Percentiles rank a stretch among this genome's conserved stretches.
phyloP scores from a whole-genome alignment of 2,329 filamentous ascomycete genomes.

The Rasamsonia emersonii region DNA sequence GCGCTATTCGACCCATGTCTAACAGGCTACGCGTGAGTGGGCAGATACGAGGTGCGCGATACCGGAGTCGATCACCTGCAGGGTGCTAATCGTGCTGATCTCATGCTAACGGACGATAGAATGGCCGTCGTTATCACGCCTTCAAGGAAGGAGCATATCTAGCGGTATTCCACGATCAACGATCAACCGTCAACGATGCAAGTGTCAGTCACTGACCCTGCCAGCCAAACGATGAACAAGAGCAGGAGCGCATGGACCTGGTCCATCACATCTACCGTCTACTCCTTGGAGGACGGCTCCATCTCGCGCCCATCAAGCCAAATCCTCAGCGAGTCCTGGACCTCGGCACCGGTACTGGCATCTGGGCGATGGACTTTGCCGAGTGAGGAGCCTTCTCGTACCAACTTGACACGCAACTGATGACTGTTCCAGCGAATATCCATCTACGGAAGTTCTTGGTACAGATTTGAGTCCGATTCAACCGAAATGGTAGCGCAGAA shows the following conservation, averaged over 20 bases:
- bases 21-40: too few species aligned
- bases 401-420: constrained; percentile 8
- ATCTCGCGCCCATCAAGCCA: constrained; percentile 6
- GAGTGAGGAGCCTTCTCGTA: constrained; percentile 8
- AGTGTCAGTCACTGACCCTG: too few species aligned
- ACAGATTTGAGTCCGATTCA: constrained; percentile 2
- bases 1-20: too few species aligned
- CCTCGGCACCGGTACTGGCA: too few species aligned
- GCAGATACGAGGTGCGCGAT: too few species aligned
- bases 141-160: constrained; percentile 16
- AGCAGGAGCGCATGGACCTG: constrained; percentile 4
- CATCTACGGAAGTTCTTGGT: constrained; percentile 1
- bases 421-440: constrained; percentile 5
- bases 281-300: constrained; percentile 9
- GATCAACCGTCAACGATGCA: not conserved
- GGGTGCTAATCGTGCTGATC: too few species aligned
- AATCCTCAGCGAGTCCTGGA: constrained; percentile 11
- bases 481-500: constrained; percentile 3
- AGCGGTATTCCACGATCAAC: not conserved
- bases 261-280: constrained; percentile 3
- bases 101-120: constrained; percentile 6
- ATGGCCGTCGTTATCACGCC: constrained; percentile 17
- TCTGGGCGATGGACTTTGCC: constrained; percentile 10
- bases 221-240: constrained; percentile 18
- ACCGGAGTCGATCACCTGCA: too few species aligned